Conservation (phyloP, 2,329 filamentous ascomycete species). For the Chaetomium strumarium region DNA sequence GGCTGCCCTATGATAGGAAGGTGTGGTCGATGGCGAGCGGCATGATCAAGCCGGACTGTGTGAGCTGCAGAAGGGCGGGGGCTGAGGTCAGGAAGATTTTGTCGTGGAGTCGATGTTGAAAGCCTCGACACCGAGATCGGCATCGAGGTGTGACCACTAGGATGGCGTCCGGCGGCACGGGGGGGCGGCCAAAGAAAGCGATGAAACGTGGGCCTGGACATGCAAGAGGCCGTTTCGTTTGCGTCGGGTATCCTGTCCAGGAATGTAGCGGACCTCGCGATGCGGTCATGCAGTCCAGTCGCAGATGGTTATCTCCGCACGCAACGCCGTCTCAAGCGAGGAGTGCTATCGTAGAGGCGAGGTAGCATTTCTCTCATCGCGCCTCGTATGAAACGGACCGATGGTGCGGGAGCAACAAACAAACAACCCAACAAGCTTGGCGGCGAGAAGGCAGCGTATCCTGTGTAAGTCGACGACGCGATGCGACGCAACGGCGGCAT, state of each 20-base stretch:
- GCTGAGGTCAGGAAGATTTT: background rate
- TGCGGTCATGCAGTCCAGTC: conserved; percentile 3
- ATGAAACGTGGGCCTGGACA: conserved; percentile 9
- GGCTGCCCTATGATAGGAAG: conserved; percentile 4
- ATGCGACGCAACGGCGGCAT: conserved; percentile 11
- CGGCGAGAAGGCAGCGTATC: background rate
- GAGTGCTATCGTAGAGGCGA: background rate
- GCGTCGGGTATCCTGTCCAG: background rate
- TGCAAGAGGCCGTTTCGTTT: conserved; percentile 8
- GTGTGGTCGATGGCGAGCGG: conserved; percentile 11
- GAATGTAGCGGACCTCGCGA: background rate
- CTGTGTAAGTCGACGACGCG: background rate
- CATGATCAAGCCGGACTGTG: background rate
- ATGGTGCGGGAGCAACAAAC: background rate
- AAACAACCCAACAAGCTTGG: background rate
- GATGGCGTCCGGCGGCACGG: conserved; percentile 2
- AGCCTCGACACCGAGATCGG: conserved; percentile 15
- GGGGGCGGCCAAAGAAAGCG: conserved; percentile 2
- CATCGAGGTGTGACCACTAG: conserved; percentile 5
- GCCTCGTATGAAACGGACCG: background rate
- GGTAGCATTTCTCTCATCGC: background rate
- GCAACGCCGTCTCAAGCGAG: background rate
- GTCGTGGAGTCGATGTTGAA: conserved; percentile 7
- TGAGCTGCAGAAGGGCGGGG: background rate
- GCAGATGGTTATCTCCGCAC: conserved; percentile 3